Conservation (phyloP, 192 early-diverging fungal species). For the Gonapodya prolifera region DNA sequence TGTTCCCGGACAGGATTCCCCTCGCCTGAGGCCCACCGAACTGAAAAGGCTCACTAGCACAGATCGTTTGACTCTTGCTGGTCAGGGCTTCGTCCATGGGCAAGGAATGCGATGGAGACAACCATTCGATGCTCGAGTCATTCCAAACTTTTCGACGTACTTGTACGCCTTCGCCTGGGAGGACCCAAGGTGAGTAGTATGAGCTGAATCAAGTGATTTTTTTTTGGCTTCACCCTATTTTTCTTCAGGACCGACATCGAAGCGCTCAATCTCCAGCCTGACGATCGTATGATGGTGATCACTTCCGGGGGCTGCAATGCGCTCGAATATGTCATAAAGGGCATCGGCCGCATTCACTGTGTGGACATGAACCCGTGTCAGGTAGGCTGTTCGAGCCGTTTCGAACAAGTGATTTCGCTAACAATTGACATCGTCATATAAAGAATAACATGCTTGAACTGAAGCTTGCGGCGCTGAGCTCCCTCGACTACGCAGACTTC, state of each 20-base stretch:
- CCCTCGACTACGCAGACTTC: conserved; percentile 48
- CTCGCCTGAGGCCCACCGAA: neutral
- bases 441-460: conserved; percentile 73
- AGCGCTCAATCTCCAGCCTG: conserved; percentile 45
- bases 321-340: conserved; percentile 62
- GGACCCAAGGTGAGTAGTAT: conserved; percentile 32
- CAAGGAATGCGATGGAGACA: conserved; percentile 33
- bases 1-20: neutral
- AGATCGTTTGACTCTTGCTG: neutral
- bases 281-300: conserved; percentile 64
- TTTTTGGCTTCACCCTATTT: neutral
- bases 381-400: too few species aligned
- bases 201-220: neutral
- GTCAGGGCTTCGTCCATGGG: conserved; percentile 19
- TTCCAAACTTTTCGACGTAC: conserved; percentile 54
- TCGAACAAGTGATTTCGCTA: too few species aligned
- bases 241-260: conserved; percentile 44
- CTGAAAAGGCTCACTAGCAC: neutral
- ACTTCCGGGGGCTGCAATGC: conserved; percentile 75
- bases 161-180: conserved; percentile 85
- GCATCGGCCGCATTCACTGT: conserved; percentile 54
- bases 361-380: conserved; percentile 88
- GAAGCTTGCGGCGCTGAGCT: conserved; percentile 56
- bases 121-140: conserved; percentile 27
- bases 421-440: too few species aligned